These are phyloP conservation scores for Neofusicoccum laricinum DNA, from an alignment of 2,329 filamentous ascomycete species.

Conservation along the genomic window DNA sequence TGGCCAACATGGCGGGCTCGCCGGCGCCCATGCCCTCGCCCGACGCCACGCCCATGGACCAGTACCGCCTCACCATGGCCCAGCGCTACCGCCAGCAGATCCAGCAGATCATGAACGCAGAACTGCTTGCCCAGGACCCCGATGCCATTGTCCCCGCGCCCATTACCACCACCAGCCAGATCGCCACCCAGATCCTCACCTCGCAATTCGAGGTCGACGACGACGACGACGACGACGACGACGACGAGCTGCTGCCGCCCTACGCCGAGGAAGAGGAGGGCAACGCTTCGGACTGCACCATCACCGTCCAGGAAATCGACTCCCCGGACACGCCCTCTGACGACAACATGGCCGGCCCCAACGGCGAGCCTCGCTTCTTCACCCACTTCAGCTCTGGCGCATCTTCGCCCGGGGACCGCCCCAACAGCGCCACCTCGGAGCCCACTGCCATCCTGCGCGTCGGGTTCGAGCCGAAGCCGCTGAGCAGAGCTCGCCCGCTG, in stretches of 20 bases:
- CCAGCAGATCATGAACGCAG: constrained; percentile 11
- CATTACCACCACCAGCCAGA: constrained; percentile 2
- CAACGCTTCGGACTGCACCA: constrained; percentile 14
- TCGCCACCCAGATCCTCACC: neutral
- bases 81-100: constrained; percentile 11
- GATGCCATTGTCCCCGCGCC: constrained; percentile 5
- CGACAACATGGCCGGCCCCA: neutral
- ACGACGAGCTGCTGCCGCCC: constrained; percentile 9
- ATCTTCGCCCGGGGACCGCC: neutral
- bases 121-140: constrained; percentile 3
- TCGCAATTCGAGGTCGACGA: neutral
- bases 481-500: neutral
- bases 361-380: constrained; percentile 2
- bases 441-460: neutral
- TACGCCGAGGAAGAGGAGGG: constrained; percentile 12
- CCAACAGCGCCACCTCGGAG: neutral
- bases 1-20: constrained; percentile 11
- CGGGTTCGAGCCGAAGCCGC: constrained; percentile 2
- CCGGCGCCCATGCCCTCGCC: neutral
- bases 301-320: constrained; percentile 15
- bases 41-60: neutral
- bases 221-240: neutral
- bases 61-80: constrained; percentile 10
- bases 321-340: constrained; percentile 12
- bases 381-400: neutral